phyloP scores from a whole-genome alignment of 2,329 filamentous ascomycete species.

The Zasmidium cellare region DNA sequence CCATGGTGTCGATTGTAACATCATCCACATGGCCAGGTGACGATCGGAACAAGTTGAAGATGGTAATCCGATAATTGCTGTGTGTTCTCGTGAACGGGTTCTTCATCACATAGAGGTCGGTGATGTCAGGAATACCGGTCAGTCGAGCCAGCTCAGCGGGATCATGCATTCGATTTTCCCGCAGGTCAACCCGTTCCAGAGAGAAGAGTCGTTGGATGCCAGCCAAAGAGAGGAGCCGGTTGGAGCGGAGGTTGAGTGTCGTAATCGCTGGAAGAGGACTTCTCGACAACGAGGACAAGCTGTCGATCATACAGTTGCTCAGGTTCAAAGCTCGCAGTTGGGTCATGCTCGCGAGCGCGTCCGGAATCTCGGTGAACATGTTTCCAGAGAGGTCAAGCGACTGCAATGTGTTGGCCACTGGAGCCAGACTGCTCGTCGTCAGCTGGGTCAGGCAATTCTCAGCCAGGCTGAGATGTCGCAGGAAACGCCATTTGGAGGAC shows the following conservation, averaged over 20 bases:
- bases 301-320: conserved; percentile 97
- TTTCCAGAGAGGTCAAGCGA: conserved; percentile 93
- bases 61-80: conserved; percentile 78
- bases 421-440: conserved; percentile 70
- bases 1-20: conserved; percentile 80
- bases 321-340: conserved; percentile 90
- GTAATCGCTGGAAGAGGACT: conserved; percentile 91
- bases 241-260: conserved; percentile 85
- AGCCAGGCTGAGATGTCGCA: conserved; percentile 86
- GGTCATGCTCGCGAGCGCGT: conserved; percentile 81
- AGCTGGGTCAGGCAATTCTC: conserved; percentile 89
- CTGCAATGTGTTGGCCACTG: conserved; percentile 82
- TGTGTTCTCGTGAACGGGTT: conserved; percentile 92
- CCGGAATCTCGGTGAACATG: conserved; percentile 89
- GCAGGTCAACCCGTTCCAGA: conserved; percentile 83
- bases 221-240: conserved; percentile 81
- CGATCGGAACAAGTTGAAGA: conserved; percentile 93
- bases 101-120: conserved; percentile 87
- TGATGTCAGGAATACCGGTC: conserved; percentile 86
- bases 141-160: conserved; percentile 86
- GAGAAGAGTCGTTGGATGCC: conserved; percentile 88
- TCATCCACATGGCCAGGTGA: conserved; percentile 90
- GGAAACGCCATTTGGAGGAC: conserved; percentile 88
- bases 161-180: conserved; percentile 89
- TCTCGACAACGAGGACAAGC: conserved; percentile 79